Evolutionary conservation across 108 stramenopile species (phyloP), one percentile per base, ranked within the genome.

Genomic region (Stephanodiscus triporus): DNA sequence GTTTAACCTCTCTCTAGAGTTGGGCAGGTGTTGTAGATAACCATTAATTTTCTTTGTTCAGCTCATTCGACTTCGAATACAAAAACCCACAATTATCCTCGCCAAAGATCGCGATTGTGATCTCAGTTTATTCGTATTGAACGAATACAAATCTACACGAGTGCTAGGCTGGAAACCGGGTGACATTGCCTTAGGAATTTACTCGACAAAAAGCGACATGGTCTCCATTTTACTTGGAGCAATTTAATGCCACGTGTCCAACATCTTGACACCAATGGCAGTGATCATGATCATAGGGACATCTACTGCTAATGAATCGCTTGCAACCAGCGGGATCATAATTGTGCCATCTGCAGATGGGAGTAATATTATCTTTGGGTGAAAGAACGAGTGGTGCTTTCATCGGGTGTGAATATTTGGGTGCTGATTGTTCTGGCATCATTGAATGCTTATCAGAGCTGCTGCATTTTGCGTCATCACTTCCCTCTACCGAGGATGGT

Each of bases 261-360:
- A 11, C 13, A n/a, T 57, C 30, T 43, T 67, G 66, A 70, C 93
- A 95, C 64, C 73, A 81, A 77, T 95, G 93, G 68, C 93, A 95
- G 43, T 95, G 76, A 8, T 85, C 86, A 60, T 95, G 93, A 80
- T 95, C 93, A 5, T 83, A 83, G 6, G 70, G 75, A 71, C 93
- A 95, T 11, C 55, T 47, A 14, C 29, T 36, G 40, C 62, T 45
- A 20, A 17, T 22, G 48, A 50, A 63, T n/a, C 59, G 47, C 45
- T 78, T 78, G 63, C 78, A 80, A 66, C 91, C 93, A 23, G 88
- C 80, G 26, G 68, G 64, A 77, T 89, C 83, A 69, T 95, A 95
- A 64, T 95, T 95, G 82, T 95, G 87, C 60, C 87, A 95, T 14
- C 93, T 84, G 68, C 93, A 95, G 43, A 95, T 92, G 27, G 91